Evolutionary conservation across 2,329 filamentous ascomycete species (phyloP).

Genomic region (Fusarium xyrophilum): DNA sequence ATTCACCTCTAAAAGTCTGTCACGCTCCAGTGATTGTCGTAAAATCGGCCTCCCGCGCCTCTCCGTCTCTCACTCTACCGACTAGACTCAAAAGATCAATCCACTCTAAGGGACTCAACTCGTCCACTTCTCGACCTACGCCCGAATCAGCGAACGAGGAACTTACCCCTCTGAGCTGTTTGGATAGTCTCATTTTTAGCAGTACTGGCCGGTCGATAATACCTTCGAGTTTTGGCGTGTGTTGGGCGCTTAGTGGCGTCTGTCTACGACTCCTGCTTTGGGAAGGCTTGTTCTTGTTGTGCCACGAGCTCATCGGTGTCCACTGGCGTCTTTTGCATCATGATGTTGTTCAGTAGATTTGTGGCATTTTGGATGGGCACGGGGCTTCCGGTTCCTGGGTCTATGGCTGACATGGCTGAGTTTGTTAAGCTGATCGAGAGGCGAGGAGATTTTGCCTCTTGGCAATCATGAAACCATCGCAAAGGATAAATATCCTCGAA

Average conservation of each 20-base stretch:
- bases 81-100: not conserved
- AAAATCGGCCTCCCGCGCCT: not conserved
- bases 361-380: constrained; percentile 24
- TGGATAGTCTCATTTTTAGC: constrained; percentile 7
- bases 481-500: constrained; percentile 37
- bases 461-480: not conserved
- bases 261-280: constrained; percentile 22
- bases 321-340: constrained; percentile 5
- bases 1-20: constrained; percentile 7
- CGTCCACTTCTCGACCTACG: not conserved
- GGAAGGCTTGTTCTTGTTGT: constrained; percentile 3
- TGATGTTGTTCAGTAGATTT: not conserved
- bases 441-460: not conserved
- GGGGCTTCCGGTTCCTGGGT: constrained; percentile 27
- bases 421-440: constrained; percentile 4
- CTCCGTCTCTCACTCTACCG: not conserved
- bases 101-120: not conserved
- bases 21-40: not conserved
- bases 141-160: not conserved
- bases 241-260: constrained; percentile 28
- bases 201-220: not conserved
- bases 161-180: not conserved
- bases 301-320: not conserved
- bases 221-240: not conserved
- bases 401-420: not conserved